Evolutionary conservation across 331 rosid genomes (phyloP), one percentile per base, ranked within the genome.

Genomic region (Arachis monticola): DNA sequence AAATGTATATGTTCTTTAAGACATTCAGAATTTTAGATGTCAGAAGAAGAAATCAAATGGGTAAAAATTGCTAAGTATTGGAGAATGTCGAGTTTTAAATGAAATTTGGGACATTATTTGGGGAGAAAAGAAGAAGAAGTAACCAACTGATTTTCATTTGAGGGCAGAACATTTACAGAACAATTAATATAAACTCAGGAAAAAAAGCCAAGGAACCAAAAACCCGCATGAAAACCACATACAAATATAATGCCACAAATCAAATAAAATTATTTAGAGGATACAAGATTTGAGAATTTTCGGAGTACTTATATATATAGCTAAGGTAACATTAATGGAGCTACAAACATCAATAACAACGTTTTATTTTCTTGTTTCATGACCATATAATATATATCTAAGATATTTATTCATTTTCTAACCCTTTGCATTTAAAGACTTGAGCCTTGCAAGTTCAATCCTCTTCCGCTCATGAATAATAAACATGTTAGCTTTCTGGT

Each of bases 381-480:
- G 4, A 48, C n/a, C 53, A 45, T 45, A 7, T 45, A 7, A 45
- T 7, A 45, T 6, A 38, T 38, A 5, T 45, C 48, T 45, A 7
- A 45, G 8, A 45, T 6, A 38, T 38, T 3, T 8, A 45, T 42
- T 2, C 46, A 42, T 8, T 38, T 47, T 47, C 12, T 10, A 4
- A 10, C 12, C n/a, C 53, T 10, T 48, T 48, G 13, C 53, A 8
- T 12, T 48, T 75, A 64, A 31, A 60, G 86, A 82, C 35, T 51
- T 69, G 71, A 74, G 80, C 55, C 79, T 78, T 3, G 83, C 62
- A 9, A 82, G 62, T 57, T 69, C 30, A 8, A 82, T 70, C 78
- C 86, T 78, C 52, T 42, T 78, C 2, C 52, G 74, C 58, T 78
- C 80, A 2, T 56, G 65, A 48, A 31, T 60, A 17, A 82, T 82